A percentile compares a stretch with the other conserved stretches of the same genome.
phyloP scores from a whole-genome alignment of 139 green algal species.

The Picocystis salinarum region DNA sequence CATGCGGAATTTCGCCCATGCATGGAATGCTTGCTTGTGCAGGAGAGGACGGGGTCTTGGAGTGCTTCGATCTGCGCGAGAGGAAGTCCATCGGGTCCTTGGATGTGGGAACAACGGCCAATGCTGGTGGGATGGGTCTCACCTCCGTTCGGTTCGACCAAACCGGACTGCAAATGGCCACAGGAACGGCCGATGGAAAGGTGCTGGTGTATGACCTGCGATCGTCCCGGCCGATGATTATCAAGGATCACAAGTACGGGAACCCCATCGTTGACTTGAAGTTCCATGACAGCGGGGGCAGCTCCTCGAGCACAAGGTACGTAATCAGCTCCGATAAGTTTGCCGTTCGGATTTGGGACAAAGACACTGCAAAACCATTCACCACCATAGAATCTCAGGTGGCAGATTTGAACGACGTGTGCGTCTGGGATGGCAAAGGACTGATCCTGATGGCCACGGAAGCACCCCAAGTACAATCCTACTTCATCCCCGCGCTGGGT shows the following conservation, averaged over 20 bases:
- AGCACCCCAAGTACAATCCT: constrained; percentile 37
- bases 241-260: constrained; percentile 96
- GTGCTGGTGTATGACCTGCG: constrained; percentile 50
- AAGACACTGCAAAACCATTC: constrained; percentile 29
- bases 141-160: constrained; percentile 55
- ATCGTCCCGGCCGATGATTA: constrained; percentile 34
- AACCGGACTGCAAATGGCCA: constrained; percentile 35
- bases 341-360: constrained; percentile 36
- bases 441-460: constrained; percentile 49
- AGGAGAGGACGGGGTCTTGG: constrained; percentile 67
- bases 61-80: constrained; percentile 79
- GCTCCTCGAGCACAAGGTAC: constrained; percentile 5
- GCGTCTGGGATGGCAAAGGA: constrained; percentile 6
- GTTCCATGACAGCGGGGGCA: constrained; percentile 39
- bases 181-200: constrained; percentile 59
- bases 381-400: constrained; percentile 56
- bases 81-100: constrained; percentile 28
- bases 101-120: constrained; percentile 37
- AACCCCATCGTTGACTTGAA: constrained; percentile 79
- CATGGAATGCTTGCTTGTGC: constrained; percentile 62
- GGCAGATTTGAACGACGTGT: constrained; percentile 67
- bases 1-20: constrained; percentile 22
- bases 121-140: constrained; percentile 33
- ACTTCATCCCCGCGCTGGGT: constrained; percentile 81
- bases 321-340: constrained; percentile 14